phyloP scores from a whole-genome alignment of 306 rosid species.

The apple (Malus domestica) region ASM211411v1 NC_041798.1:21502501-21503000 shows the following conservation, averaged over 20 bases:
- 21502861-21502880: slow-evolving; percentile 75
- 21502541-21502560: slow-evolving; percentile 78
- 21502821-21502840: slow-evolving; percentile 42
- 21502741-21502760: slow-evolving; percentile 78
- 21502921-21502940: slow-evolving; percentile 63
- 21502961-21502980: slow-evolving; percentile 81
- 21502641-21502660: slow-evolving; percentile 65
- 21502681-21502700: slow-evolving; percentile 51
- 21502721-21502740: slow-evolving; percentile 63
- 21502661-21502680: slow-evolving; percentile 68
- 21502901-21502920: slow-evolving; percentile 80
- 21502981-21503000: slow-evolving; percentile 91
- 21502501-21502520: slow-evolving; percentile 83
- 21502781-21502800: slow-evolving; percentile 65
- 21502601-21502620: slow-evolving; percentile 72
- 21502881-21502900: slow-evolving; percentile 81
- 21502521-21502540: slow-evolving; percentile 81
- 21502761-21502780: slow-evolving; percentile 69
- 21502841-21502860: slow-evolving; percentile 59
- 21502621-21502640: slow-evolving; percentile 38
- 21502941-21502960: slow-evolving; percentile 68
- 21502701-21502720: slow-evolving; percentile 53
- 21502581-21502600: slow-evolving; percentile 73
- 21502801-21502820: slow-evolving; percentile 34
- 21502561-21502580: slow-evolving; percentile 80